Conservation (phyloP, 1,284 basidiomycete genomes). For the Cystobasidiaceae sp. region DNA sequence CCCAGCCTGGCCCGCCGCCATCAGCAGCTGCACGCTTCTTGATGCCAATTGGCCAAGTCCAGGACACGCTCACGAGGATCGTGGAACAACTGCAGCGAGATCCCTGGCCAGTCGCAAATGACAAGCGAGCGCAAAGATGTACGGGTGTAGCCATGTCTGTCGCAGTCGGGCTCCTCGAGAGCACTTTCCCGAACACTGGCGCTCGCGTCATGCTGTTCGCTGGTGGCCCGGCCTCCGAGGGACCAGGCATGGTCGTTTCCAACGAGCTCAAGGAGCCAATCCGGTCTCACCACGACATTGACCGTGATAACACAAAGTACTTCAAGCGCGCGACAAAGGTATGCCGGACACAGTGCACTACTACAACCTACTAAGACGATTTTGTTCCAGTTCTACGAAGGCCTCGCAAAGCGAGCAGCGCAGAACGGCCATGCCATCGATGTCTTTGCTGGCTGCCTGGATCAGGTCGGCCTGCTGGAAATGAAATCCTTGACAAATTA, state of each 20-base stretch:
- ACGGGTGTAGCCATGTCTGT: slow-evolving; percentile 92
- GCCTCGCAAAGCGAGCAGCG: slow-evolving; percentile 85
- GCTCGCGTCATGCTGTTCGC: slow-evolving; percentile 94
- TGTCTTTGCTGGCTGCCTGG: slow-evolving; percentile 92
- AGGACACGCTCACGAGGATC: slow-evolving; percentile 93
- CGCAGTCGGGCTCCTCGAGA: slow-evolving; percentile 88
- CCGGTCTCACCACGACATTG: slow-evolving; percentile 98
- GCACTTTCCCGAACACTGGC: slow-evolving; percentile 92
- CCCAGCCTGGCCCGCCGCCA: slow-evolving; percentile 54
- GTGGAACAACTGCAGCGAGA: slow-evolving; percentile 84
- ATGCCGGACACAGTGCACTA: not conserved
- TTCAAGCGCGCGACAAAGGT: slow-evolving; percentile 96
- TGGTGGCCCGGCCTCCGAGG: slow-evolving; percentile 94
- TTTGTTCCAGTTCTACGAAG: slow-evolving; percentile 92
- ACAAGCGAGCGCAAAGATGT: slow-evolving; percentile 91
- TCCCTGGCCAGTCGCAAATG: slow-evolving; percentile 95
- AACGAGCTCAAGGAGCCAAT: slow-evolving; percentile 97
- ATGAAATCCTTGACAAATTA: slow-evolving; percentile 95
- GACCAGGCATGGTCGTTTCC: slow-evolving; percentile 92
- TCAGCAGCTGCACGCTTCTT: slow-evolving; percentile 90
- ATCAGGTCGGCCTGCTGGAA: slow-evolving; percentile 95
- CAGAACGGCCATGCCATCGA: slow-evolving; percentile 94
- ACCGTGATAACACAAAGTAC: slow-evolving; percentile 93
- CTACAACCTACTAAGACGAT: too few species aligned
- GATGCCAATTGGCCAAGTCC: slow-evolving; percentile 85